These are phyloP conservation scores for Phytophthora capsici DNA, from an alignment of 352 stramenopile species.

Conservation along the genomic window DNA sequence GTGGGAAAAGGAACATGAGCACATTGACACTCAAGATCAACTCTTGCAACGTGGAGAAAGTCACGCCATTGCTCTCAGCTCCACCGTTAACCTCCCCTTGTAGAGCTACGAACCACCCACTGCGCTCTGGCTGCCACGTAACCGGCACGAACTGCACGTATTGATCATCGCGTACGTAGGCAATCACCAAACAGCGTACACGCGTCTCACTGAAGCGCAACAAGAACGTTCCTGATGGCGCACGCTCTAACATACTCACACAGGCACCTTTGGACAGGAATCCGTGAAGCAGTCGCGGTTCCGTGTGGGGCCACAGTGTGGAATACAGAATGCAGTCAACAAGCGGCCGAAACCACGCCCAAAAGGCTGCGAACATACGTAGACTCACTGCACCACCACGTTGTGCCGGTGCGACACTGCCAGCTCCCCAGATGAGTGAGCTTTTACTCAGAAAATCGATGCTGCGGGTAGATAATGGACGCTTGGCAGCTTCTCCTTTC, in stretches of 20 bases:
- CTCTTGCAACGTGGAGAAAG: conserved; percentile 68
- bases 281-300: conserved; percentile 79
- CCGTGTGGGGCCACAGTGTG: conserved; percentile 69
- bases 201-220: conserved; percentile 83
- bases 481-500: conserved; percentile 65
- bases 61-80: conserved; percentile 42
- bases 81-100: conserved; percentile 43
- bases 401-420: conserved; percentile 41
- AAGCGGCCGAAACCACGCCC: conserved; percentile 76
- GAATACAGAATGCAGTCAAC: conserved; percentile 70
- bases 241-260: conserved; percentile 74
- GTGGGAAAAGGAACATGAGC: conserved; percentile 81
- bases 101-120: conserved; percentile 68
- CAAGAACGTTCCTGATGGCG: conserved; percentile 76
- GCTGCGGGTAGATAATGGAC: conserved; percentile 70
- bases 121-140: conserved; percentile 47
- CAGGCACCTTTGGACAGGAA: conserved; percentile 86
- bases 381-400: conserved; percentile 56
- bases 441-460: conserved; percentile 85
- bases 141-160: conserved; percentile 83
- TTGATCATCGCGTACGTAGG: conserved; percentile 63
- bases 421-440: conserved; percentile 67
- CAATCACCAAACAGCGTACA: conserved; percentile 71
- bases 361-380: conserved; percentile 77
- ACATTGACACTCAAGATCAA: conserved; percentile 82